A percentile compares a stretch with the other conserved stretches of the same genome.
phyloP scores from a whole-genome alignment of 2,329 filamentous ascomycete species.

The Fusarium sp. region DNA sequence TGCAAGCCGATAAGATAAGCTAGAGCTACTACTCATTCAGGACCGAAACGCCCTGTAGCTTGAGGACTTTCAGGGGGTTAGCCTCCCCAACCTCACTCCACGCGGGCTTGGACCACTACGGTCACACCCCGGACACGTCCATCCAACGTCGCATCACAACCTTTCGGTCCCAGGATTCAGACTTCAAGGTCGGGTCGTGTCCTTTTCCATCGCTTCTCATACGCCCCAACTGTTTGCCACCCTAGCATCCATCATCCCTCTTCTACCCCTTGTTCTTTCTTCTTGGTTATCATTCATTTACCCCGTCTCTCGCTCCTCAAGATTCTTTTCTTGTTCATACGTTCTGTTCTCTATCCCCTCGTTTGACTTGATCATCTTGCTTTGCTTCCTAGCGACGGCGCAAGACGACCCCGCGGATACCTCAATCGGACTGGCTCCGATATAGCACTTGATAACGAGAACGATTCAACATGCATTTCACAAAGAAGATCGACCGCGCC shows the following conservation, averaged over 20 bases:
- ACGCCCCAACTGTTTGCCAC: slow-evolving; percentile 46
- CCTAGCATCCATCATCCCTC: slow-evolving; percentile 41
- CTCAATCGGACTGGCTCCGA: slow-evolving; percentile 46
- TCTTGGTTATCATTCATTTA: slow-evolving; percentile 45
- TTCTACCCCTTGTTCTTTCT: slow-evolving; percentile 40
- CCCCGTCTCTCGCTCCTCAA: slow-evolving; percentile 41
- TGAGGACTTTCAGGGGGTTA: slow-evolving; percentile 27
- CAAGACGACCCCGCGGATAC: slow-evolving; percentile 28
- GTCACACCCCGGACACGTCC: slow-evolving; percentile 27
- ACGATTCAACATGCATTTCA: slow-evolving; percentile 63
- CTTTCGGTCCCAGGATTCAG: slow-evolving; percentile 15
- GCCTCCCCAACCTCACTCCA: slow-evolving; percentile 38
- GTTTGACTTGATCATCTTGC: slow-evolving; percentile 10
- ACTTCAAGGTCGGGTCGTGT: slow-evolving; percentile 25
- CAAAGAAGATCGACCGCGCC: slow-evolving; percentile 93
- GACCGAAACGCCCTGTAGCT: slow-evolving; percentile 32
- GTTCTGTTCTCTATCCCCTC: slow-evolving; percentile 10
- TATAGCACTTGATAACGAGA: slow-evolving; percentile 21
- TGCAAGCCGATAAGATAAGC: slow-evolving; percentile 42
- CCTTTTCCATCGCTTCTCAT: slow-evolving; percentile 21
- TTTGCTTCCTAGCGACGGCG: slow-evolving; percentile 25
- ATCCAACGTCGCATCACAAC: slow-evolving; percentile 32
- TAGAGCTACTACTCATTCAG: slow-evolving; percentile 31
- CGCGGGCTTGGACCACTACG: slow-evolving; percentile 24
- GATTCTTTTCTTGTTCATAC: slow-evolving; percentile 1